A percentile compares a stretch with the other conserved stretches of the same genome.
Conservation (phyloP, 805 yeast genomes). For the Wickerhamiella alocasiicola region DNA sequence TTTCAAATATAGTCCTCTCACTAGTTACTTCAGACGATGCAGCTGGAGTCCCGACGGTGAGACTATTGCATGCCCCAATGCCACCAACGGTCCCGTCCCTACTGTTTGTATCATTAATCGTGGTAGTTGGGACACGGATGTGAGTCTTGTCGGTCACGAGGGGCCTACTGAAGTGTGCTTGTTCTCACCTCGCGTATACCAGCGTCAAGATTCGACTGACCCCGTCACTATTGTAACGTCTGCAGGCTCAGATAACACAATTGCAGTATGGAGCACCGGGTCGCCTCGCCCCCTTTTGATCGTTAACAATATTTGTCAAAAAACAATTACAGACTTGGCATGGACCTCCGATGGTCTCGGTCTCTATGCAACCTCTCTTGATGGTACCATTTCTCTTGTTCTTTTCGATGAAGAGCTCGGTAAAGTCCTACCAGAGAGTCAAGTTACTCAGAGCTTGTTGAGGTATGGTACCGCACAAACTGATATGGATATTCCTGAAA, state of each 20-base stretch:
- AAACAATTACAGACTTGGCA: conserved; percentile 74
- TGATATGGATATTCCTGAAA: conserved; percentile 73
- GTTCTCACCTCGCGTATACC: conserved; percentile 36
- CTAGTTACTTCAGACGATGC: conserved; percentile 68
- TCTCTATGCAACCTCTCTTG: conserved; percentile 68
- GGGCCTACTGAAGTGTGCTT: conserved; percentile 55
- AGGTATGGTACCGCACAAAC: conserved; percentile 85
- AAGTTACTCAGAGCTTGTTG: conserved; percentile 55
- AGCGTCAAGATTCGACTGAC: conserved; percentile 1
- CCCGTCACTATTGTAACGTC: conserved; percentile 66
- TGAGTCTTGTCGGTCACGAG: conserved; percentile 55
- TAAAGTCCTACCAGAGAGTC: conserved; percentile 45
- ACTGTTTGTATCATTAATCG: conserved; percentile 48
- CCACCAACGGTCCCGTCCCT: conserved; percentile 54
- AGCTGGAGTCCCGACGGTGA: conserved; percentile 74
- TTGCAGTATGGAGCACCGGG: conserved; percentile 80
- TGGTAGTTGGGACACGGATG: conserved; percentile 54
- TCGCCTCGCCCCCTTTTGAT: conserved; percentile 67
- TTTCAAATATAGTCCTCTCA: conserved; percentile 75
- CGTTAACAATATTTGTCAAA: conserved; percentile 59
- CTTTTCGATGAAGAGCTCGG: conserved; percentile 39
- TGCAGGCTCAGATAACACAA: conserved; percentile 84
- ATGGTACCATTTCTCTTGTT: conserved; percentile 64
- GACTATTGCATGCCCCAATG: conserved; percentile 55
- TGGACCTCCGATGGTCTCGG: conserved; percentile 78